Evolutionary conservation across 768 basidiomycete species (phyloP).

Genomic region (Leccinum subgranulosum): DNA sequence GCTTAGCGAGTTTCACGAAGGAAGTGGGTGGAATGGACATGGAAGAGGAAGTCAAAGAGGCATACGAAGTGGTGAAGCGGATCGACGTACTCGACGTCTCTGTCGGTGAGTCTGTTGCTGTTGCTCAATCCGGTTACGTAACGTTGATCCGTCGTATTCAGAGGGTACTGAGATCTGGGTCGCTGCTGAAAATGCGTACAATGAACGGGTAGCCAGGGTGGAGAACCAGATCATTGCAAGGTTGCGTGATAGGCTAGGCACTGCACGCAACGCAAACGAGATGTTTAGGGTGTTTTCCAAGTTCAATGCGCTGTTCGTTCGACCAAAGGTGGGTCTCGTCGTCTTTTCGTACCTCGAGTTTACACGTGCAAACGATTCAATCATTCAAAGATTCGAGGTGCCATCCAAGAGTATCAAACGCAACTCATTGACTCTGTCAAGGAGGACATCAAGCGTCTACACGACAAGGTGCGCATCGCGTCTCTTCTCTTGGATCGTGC

Average conservation of each 20-base stretch:
- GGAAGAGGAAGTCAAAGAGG: slow-evolving; percentile 96
- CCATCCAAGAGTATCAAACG: slow-evolving; percentile 98
- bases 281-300: slow-evolving; percentile 99
- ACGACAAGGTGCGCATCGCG: slow-evolving; percentile 67
- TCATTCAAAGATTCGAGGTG: slow-evolving; percentile 77
- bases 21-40: slow-evolving; percentile 92
- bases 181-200: slow-evolving; percentile 95
- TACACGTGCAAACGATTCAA: not conserved
- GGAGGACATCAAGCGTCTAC: slow-evolving; percentile 92
- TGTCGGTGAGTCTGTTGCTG: slow-evolving; percentile 53
- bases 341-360: not conserved
- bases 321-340: slow-evolving; percentile 71
- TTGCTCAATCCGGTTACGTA: not conserved
- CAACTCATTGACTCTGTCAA: slow-evolving; percentile 99
- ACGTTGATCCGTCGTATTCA: slow-evolving; percentile 28
- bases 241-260: slow-evolving; percentile 86
- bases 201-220: slow-evolving; percentile 93
- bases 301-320: slow-evolving; percentile 94
- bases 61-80: slow-evolving; percentile 95
- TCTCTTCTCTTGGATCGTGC: not conserved
- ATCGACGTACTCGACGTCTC: slow-evolving; percentile 96
- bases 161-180: slow-evolving; percentile 99
- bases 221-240: slow-evolving; percentile 98
- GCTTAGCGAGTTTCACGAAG: slow-evolving; percentile 66
- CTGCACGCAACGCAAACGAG: slow-evolving; percentile 96